A percentile compares a stretch with the other conserved stretches of the same genome.
Evolutionary conservation across 192 early-diverging fungal species (phyloP).

Genomic region (Tieghemiomyces parasiticus): DNA sequence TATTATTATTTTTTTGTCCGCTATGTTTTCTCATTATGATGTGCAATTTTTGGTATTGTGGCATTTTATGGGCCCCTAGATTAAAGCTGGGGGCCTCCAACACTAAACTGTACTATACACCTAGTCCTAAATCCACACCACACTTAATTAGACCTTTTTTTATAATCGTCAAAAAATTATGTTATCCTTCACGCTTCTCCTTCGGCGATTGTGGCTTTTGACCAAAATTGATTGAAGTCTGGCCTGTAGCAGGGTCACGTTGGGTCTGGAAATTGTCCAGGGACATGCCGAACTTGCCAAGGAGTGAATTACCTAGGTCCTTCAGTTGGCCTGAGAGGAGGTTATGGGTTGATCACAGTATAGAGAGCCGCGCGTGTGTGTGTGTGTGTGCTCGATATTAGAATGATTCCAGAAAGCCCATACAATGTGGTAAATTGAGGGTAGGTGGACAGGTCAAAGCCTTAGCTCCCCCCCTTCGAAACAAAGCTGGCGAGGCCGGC

Average conservation of each 20-base stretch:
- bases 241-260: constrained; percentile 33
- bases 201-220: neutral
- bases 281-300: constrained; percentile 63
- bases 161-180: neutral
- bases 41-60: no score
- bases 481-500: neutral
- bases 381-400: neutral
- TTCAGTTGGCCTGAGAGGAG: constrained; percentile 38
- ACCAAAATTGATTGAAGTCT: constrained; percentile 41
- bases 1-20: no score
- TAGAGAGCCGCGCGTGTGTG: no score
- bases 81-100: no score
- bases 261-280: constrained; percentile 55
- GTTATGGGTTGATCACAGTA: neutral
- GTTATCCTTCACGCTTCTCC: neutral
- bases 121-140: no score
- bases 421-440: neutral
- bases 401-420: neutral
- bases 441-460: neutral
- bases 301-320: constrained; percentile 47
- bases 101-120: no score
- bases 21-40: no score
- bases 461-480: neutral
- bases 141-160: neutral
- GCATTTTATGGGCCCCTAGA: neutral